Evolutionary conservation across 2,329 filamentous ascomycete genomes (phyloP), one percentile per base, ranked within the genome.

Genomic region (Cercospora janseana): DNA sequence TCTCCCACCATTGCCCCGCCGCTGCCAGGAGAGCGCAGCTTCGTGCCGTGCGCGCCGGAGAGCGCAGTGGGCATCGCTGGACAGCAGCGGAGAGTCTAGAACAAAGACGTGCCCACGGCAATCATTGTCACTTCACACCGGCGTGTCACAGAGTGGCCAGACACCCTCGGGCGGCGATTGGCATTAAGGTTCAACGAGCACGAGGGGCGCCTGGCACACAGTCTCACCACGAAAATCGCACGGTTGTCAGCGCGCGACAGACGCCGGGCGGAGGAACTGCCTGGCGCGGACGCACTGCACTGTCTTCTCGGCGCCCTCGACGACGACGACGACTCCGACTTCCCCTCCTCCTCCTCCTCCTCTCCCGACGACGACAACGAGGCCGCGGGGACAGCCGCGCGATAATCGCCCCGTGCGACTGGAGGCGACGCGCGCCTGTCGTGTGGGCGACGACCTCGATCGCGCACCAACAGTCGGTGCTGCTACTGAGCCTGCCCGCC

Each of bases 151-250:
- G 16, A 18, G n/a, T n/a, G n/a, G n/a, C n/a, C n/a, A n/a, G 23
- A 21, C 34, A 21, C 24, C 34, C 34, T 38, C 34, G 34, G 34
- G 13, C n/a, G n/a, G n/a, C n/a, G n/a, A 21, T 21, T 21, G 10
- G n/a, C 18, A 12, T 38, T 38, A 38, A 38, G 34, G 15, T 38
- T 38, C 34, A n/a, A 16, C 16, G 26, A 6, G 12, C 34, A 16
- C 18, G 34, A 37, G 34, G 34, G 34, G 6, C 26, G 6, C 26
- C 26, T 12, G 34, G 16, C 16, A 7, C 34, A 38, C 7, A 21
- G 34, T 38, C 34, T n/a, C 34, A 21, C 34, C 34, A 38, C 34
- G 34, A 38, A 38, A 38, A 38, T 38, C 24, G 34, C 34, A 38
- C 34, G 16, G 18, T 13, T 21, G 13, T 21, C 31, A 18, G 4